Evolutionary conservation across 495 filamentous ascomycete species (phyloP).

Genomic region (Aspergillus mulundensis): DNA sequence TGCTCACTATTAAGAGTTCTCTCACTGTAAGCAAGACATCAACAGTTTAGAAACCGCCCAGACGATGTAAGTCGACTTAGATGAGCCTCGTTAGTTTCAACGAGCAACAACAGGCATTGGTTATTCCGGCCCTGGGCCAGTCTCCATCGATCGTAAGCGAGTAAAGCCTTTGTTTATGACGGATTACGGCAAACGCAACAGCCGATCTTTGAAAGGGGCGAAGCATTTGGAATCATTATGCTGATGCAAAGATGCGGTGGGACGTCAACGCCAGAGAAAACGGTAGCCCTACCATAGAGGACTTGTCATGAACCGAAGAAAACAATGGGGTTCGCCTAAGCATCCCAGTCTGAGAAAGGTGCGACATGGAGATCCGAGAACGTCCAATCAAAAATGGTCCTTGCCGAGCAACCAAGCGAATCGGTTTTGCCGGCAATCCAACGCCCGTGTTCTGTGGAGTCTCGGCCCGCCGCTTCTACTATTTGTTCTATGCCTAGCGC

Average conservation of each 20-base stretch:
- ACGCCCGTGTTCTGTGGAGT: slow-evolving; percentile 5
- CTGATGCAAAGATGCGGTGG: background rate
- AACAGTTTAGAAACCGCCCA: background rate
- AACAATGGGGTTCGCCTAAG: slow-evolving; percentile 33
- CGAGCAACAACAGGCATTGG: background rate
- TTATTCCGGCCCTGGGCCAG: background rate
- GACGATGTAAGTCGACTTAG: background rate
- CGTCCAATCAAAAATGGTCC: slow-evolving; percentile 32
- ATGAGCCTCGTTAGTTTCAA: background rate
- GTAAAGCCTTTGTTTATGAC: background rate
- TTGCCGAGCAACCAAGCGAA: slow-evolving; percentile 32
- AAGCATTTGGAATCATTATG: background rate
- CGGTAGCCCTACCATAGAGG: background rate
- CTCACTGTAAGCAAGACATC: background rate
- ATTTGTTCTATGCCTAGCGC: background rate
- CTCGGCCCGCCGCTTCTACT: background rate
- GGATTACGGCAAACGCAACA: background rate
- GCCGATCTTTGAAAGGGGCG: background rate
- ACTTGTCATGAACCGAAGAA: background rate
- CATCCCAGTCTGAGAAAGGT: slow-evolving; percentile 41
- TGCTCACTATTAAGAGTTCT: background rate
- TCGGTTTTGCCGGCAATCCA: slow-evolving; percentile 1
- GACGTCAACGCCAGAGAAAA: background rate
- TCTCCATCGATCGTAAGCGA: slow-evolving; percentile 5
- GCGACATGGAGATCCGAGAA: slow-evolving; percentile 12